These are phyloP conservation scores for Chlamydomonas reinhardtii DNA, from an alignment of 163 green algal species.

Conservation along the genomic window DNA sequence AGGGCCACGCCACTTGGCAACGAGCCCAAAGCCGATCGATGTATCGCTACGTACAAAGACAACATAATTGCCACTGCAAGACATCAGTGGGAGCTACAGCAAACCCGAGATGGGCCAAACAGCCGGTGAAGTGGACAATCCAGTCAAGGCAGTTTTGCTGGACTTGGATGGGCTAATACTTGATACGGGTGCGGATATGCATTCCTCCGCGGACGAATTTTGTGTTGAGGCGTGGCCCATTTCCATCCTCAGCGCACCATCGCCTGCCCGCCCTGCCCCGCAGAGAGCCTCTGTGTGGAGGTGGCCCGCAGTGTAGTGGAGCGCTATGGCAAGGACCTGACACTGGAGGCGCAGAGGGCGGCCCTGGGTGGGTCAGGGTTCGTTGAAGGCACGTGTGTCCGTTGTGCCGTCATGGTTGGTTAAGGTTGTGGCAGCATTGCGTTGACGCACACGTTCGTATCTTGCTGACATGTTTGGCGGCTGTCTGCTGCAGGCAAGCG, in stretches of 20 bases:
- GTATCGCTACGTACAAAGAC: no score
- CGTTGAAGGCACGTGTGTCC: no score
- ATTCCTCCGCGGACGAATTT: no score
- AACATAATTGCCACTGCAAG: no score
- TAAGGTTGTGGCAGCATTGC: no score
- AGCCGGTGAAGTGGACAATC: not conserved
- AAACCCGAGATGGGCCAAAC: no score
- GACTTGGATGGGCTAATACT: conserved; percentile 86
- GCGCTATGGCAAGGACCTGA: conserved; percentile 63
- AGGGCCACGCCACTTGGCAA: no score
- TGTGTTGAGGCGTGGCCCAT: not conserved
- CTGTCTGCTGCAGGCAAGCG: conserved; percentile 10
- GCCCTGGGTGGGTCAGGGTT: conserved; percentile 60
- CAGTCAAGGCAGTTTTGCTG: conserved; percentile 65
- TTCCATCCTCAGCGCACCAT: not conserved
- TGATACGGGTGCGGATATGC: conserved; percentile 72
- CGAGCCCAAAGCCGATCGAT: no score
- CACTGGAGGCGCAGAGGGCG: conserved; percentile 53
- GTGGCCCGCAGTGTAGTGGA: conserved; percentile 63
- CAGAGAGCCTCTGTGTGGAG: conserved; percentile 75
- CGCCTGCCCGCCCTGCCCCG: not conserved
- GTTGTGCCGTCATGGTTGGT: no score
- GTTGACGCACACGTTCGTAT: no score
- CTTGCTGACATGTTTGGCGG: no score
- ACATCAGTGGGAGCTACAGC: no score